phyloP scores from a whole-genome alignment of 192 early-diverging fungal species.

The Backusella liffmaniae region DNA sequence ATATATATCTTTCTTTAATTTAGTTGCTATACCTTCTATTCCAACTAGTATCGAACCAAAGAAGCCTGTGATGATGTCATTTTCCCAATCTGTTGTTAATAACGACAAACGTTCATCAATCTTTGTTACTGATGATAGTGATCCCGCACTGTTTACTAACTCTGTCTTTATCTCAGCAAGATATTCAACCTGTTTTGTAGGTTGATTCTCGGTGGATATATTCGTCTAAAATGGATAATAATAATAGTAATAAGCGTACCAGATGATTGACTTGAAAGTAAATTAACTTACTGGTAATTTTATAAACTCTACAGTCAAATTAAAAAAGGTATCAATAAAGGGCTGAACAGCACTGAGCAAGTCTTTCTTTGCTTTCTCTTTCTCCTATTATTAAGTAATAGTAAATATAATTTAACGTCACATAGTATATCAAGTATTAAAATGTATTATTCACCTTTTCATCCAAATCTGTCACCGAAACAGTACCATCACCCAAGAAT shows the following conservation, averaged over 20 bases:
- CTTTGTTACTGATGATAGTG: conserved; percentile 23
- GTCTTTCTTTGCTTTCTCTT: conserved; percentile 27
- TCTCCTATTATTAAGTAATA: conserved; percentile 10
- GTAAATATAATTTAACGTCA: too few relatives aligned
- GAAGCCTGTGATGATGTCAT: conserved; percentile 6
- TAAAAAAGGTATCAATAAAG: conserved; percentile 46
- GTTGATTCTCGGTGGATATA: conserved; percentile 6
- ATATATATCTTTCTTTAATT: not conserved
- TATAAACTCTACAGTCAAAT: conserved; percentile 40
- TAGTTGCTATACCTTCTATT: conserved; percentile 9
- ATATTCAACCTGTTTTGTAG: conserved; percentile 13
- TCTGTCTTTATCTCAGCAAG: conserved; percentile 8
- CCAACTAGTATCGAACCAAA: conserved; percentile 13
- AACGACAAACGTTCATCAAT: conserved; percentile 22
- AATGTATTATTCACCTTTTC: not conserved
- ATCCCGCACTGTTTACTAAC: conserved; percentile 17
- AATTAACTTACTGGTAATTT: conserved; percentile 43
- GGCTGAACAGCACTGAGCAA: conserved; percentile 37
- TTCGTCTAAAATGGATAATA: not conserved
- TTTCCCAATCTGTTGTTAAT: conserved; percentile 21
- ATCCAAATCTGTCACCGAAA: not conserved
- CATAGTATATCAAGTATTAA: not conserved
- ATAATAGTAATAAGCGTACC: not conserved
- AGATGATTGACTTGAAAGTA: not conserved
- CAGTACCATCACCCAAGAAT: not conserved